Base-by-base conservation (phyloP, 208 protist species). In the Spironucleus salmonicida region DNA sequence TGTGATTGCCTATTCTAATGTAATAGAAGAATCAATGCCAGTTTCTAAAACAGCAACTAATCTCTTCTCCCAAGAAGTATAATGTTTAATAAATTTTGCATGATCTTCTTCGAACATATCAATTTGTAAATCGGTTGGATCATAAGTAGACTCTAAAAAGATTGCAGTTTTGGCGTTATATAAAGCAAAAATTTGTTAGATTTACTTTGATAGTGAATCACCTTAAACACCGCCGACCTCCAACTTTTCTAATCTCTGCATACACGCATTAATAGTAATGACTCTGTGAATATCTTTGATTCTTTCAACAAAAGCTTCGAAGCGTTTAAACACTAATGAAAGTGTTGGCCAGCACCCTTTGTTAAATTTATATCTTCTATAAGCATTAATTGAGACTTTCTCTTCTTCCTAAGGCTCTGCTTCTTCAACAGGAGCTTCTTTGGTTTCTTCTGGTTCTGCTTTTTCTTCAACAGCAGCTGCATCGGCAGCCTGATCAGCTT, bases 251-350 rank as follows among this genome's bases (percentile, higher is more conserved):
- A 78, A n/a, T 23, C 34, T 67, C 1, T 67, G 11, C 32, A 78
- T 13, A 1, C 2, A 1, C 15, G 29, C 29, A 32, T 27, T 42
- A 38, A 62, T 32, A 1, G 2, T 11, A 13, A 78, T 9, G 26
- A 78, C 40, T 15, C 59, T 2, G 62, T 64, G 62, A 38, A 78
- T 66, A 26, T 78, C 74, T 27, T 76, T 59, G 74, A 76, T 45
- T 35, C 74, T 42, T 29, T 66, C 74, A n/a, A 76, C 11, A 23
- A 76, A 67, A 32, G 30, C 15, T 40, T 76, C 74, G 11, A 76
- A 32, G 7, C 74, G 42, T 30, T 32, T 29, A 34, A 76, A 76
- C 32, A 76, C 11, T 2, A 62, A 57, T 23, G 7, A 1, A 1
- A 38, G 7, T n/a, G 26, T 57, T n/a, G 74, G 74, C 74, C 74